These are phyloP conservation scores for Populus pruinosa DNA, from an alignment of 345 rosid genomes.

Conservation along the genomic window DNA sequence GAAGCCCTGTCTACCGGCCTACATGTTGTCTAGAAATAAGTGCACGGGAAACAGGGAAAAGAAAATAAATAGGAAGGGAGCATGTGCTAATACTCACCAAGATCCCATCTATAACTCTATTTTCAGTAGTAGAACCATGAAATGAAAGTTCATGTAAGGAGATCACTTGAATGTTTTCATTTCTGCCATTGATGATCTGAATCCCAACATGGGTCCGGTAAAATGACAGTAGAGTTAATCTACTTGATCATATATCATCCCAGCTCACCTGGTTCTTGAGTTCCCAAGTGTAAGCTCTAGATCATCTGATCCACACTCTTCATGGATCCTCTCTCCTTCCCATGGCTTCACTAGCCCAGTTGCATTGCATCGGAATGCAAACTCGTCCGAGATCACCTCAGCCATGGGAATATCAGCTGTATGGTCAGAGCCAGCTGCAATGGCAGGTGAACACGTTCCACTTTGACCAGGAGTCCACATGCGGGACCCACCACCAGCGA, in stretches of 20 bases:
- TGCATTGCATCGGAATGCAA: conserved; percentile 72
- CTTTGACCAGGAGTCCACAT: conserved; percentile 97
- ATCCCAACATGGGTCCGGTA: neutral
- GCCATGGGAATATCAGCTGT: conserved; percentile 80
- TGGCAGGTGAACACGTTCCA: conserved; percentile 91
- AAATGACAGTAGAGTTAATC: neutral
- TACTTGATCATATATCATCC: neutral
- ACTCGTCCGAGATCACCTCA: conserved; percentile 71
- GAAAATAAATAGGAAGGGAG: neutral
- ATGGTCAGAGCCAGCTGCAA: conserved; percentile 65
- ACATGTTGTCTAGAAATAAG: neutral
- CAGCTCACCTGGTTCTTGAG: conserved; percentile 62
- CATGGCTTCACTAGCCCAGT: conserved; percentile 86
- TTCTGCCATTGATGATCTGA: neutral
- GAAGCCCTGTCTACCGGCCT: neutral
- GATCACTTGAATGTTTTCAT: neutral
- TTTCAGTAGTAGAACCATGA: neutral
- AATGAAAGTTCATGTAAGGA: neutral
- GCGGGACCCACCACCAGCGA: conserved; percentile 64
- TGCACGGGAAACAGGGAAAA: neutral
- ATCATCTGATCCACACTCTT: conserved; percentile 89
- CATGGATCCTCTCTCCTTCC: conserved; percentile 99
- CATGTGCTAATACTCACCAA: neutral
- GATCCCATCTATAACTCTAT: neutral
- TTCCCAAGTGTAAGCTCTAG: conserved; percentile 96